Base-by-base conservation (phyloP, 495 filamentous ascomycete genomes). In the Lepidopterella palustris region DNA sequence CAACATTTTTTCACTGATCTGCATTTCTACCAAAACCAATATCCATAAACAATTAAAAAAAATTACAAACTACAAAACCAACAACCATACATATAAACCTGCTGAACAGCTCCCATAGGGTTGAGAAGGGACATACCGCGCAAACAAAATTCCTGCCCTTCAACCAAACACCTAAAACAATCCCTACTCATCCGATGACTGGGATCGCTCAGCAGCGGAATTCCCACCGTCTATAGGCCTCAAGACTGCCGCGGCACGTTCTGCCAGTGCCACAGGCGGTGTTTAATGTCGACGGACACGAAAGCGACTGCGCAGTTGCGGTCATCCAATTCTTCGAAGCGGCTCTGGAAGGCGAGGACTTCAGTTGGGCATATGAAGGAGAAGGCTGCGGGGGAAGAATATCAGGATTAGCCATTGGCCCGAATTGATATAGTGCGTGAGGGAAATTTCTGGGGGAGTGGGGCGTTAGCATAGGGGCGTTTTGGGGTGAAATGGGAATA, bases 201-300 rank as follows among this genome's bases (percentile, higher is more conserved):
- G 15, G 42, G 45, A 49, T 68, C 65, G 25, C 54, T 60, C 20
- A 68, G 55, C 20, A 68, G 50, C 13, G 63, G 53, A 18, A 68
- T 48, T 21, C 59, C 53, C 29, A 63, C 58, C 24, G 53, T 50
- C 10, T 63, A 63, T 13, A 68, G 25, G 15, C 65, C 63, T 6
- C 65, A 63, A 42, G 62, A 55, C 11, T 53, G 60, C 29, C 40
- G 28, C 4, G 65, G 61, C 15, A 54, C 45, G 51, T 55, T 61
- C 58, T 68, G 61, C 65, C 62, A 68, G 28, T 58, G 53, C 53
- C 58, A 60, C 4, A 65, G 58, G 13, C 32, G 47, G 50, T 68
- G 59, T 39, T 68, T 65, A 6, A 62, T 67, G 40, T 68, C 74
- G 59, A 74, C 71, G 13, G 77, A 79, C 45, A 65, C 62, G 39